Evolutionary conservation across 148 eudicot species (phyloP).

Genomic region (Heliamphora exappendiculata): DNA sequence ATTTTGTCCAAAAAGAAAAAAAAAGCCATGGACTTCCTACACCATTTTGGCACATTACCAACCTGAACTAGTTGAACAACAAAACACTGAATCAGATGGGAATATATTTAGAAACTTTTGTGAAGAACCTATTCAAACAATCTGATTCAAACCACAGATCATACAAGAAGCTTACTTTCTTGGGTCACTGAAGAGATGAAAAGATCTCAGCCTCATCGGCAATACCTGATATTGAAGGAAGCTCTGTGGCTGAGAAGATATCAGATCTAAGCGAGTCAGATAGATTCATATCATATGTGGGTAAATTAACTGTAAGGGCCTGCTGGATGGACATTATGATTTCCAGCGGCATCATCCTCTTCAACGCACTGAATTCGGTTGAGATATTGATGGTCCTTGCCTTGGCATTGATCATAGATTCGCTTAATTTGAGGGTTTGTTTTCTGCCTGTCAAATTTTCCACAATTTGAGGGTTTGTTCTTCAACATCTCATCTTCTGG

Average conservation of each 20-base stretch:
- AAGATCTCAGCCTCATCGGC: slow-evolving; percentile 98
- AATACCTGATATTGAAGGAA: slow-evolving; percentile 87
- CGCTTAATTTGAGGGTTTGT: slow-evolving; percentile 91
- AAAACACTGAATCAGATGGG: not conserved
- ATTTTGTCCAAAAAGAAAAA: too few species aligned
- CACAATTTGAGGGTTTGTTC: slow-evolving; percentile 89
- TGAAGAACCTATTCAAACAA: not conserved
- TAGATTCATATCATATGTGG: slow-evolving; percentile 44
- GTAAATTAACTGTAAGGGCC: slow-evolving; percentile 79
- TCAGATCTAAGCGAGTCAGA: slow-evolving; percentile 42
- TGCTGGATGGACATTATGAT: slow-evolving; percentile 94
- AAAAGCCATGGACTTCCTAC: not conserved
- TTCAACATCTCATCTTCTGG: too few species aligned
- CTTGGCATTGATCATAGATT: slow-evolving; percentile 91
- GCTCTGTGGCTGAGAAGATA: slow-evolving; percentile 59
- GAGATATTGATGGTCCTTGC: slow-evolving; percentile 70
- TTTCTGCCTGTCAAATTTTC: slow-evolving; percentile 84
- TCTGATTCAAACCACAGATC: not conserved
- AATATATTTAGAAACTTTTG: not conserved
- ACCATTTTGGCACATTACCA: not conserved
- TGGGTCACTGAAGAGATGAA: slow-evolving; percentile 98
- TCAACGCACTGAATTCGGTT: slow-evolving; percentile 89
- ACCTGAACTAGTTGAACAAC: not conserved
- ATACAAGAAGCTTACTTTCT: slow-evolving; percentile 50
- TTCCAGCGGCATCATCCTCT: slow-evolving; percentile 98